These are phyloP conservation scores for Eucalyptus regnans DNA, from an alignment of 345 rosid genomes.

Conservation along the genomic window DNA sequence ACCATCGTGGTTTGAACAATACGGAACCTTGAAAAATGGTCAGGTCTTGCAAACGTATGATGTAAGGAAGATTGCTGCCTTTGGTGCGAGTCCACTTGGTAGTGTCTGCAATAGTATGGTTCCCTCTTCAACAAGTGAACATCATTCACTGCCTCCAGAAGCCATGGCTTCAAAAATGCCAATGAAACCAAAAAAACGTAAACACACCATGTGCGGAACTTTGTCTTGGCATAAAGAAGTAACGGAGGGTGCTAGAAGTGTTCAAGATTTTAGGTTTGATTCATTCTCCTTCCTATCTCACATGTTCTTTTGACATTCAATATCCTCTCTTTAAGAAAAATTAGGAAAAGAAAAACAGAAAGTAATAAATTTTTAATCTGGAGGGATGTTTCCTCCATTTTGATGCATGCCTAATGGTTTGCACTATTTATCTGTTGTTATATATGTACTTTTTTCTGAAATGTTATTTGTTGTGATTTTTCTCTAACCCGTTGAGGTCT, in stretches of 20 bases:
- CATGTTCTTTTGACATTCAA: not conserved
- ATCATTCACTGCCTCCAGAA: slow-evolving; percentile 20
- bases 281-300: not conserved
- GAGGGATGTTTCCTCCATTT: not conserved
- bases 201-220: slow-evolving; percentile 33
- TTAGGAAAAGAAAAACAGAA: not conserved
- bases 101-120: slow-evolving; percentile 8
- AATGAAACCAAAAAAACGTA: slow-evolving; percentile 57
- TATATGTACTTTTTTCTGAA: not conserved
- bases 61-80: slow-evolving; percentile 16
- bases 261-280: slow-evolving; percentile 53
- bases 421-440: not conserved
- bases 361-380: not conserved
- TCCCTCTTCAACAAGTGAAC: slow-evolving; percentile 16
- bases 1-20: slow-evolving; percentile 72
- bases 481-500: not conserved
- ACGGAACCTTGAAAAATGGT: slow-evolving; percentile 61
- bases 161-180: slow-evolving; percentile 13
- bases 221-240: slow-evolving; percentile 68
- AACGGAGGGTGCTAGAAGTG: slow-evolving; percentile 18
- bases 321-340: not conserved
- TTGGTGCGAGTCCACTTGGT: slow-evolving; percentile 16
- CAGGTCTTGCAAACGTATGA: slow-evolving; percentile 35
- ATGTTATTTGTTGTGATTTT: not conserved
- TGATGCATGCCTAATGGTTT: not conserved